A percentile compares a stretch with the other conserved stretches of the same genome.
Conservation (phyloP, 2,329 filamentous ascomycete species). For the Arachnopeziza araneosa region DNA sequence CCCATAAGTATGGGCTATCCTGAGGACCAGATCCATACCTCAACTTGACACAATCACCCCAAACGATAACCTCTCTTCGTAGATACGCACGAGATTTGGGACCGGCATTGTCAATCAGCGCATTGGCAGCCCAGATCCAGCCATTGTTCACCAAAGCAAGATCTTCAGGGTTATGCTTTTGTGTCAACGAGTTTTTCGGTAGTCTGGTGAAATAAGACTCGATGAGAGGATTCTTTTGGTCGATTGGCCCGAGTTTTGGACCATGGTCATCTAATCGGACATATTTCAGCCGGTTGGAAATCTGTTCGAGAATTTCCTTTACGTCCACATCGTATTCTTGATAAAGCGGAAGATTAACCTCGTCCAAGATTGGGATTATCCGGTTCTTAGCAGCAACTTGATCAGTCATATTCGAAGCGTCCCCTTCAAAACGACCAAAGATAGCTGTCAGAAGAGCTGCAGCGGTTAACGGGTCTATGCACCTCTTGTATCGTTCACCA, state of each 20-base stretch:
- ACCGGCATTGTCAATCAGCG: constrained; percentile 88
- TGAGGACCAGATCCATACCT: constrained; percentile 75
- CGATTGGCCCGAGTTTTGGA: constrained; percentile 78
- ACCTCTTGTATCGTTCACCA: constrained; percentile 72
- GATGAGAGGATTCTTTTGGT: constrained; percentile 71
- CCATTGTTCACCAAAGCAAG: constrained; percentile 90
- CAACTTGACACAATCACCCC: constrained; percentile 97
- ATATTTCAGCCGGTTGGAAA: constrained; percentile 94
- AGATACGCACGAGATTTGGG: constrained; percentile 87
- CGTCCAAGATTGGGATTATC: constrained; percentile 64
- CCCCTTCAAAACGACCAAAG: constrained; percentile 61
- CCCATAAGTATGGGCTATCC: constrained; percentile 92
- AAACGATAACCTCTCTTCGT: constrained; percentile 92
- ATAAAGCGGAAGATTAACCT: constrained; percentile 84
- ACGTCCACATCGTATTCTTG: constrained; percentile 85
- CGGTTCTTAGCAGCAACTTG: constrained; percentile 48
- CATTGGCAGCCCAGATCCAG: constrained; percentile 98
- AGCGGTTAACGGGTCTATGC: constrained; percentile 61
- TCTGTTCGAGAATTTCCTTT: constrained; percentile 77
- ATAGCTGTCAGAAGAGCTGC: constrained; percentile 64
- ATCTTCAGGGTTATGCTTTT: constrained; percentile 68
- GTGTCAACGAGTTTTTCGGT: constrained; percentile 70
- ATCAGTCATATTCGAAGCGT: constrained; percentile 42
- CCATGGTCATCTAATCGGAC: constrained; percentile 88
- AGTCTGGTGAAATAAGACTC: constrained; percentile 94